Evolutionary conservation across 768 basidiomycete genomes (phyloP), one percentile per base, ranked within the genome.

Genomic region (Leccinum incarnatum): DNA sequence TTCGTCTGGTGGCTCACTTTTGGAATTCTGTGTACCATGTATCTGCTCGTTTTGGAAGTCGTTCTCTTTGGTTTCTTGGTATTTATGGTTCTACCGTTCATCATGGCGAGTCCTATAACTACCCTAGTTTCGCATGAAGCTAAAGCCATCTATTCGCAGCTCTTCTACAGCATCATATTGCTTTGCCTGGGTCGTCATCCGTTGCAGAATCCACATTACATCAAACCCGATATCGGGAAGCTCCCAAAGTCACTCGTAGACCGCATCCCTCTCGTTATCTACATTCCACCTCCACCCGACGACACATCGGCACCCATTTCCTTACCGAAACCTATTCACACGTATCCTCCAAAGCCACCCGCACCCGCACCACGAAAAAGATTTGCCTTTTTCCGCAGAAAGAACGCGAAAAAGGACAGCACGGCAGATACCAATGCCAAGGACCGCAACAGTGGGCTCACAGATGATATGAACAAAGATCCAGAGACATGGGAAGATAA

Each of bases 1-100:
- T 88, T 92, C 63, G 75, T 93, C 34, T 94, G 91, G 91, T 94
- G 90, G 89, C 82, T 93, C 49, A 84, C 83, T 21, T 92, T 94
- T 69, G 87, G 83, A 36, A 86, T 93, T 64, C 75, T 93, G 14
- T 86, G 88, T 73, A 83, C 89, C 45, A 85, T 89, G 77, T 94
- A 93, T 67, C 65, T 93, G 55, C 85, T 88, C 79, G 79, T 86
- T 30, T 72, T 84, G 45, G 85, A 93, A 71, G 85, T 93, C 51
- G 70, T 93, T 56, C 63, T 93, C 5, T 81, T 94, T 15, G 89
- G 87, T 25, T 76, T 93, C 59, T 76, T 91, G 11, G 85, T 94
- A 32, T 88, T 94, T 69, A 79, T 93, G 55, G 72, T 94, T 57
- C 86, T 88, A 1, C 91, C 91, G 0, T 82, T 93, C 54, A 72